Percentiles rank a stretch among this genome's conserved stretches.
Evolutionary conservation across 2,329 filamentous ascomycete species (phyloP).

Genomic region (Xylaria sp.): DNA sequence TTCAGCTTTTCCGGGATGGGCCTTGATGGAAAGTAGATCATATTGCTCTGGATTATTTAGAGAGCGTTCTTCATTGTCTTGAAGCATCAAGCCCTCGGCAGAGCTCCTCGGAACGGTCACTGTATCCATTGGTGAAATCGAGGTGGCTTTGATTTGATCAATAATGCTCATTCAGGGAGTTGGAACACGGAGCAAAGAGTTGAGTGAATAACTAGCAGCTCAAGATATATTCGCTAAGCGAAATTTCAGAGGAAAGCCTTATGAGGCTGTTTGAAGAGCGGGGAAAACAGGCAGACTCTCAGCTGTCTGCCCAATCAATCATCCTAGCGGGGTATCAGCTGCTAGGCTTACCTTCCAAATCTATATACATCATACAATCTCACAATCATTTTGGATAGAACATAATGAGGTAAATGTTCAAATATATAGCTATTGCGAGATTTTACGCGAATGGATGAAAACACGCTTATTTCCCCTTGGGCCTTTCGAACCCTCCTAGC

Average conservation of each 20-base stretch:
- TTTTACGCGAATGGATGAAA: neutral
- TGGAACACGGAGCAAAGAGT: neutral
- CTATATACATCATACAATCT: neutral
- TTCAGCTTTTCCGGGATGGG: constrained; percentile 45
- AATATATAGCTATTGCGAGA: neutral
- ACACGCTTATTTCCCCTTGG: too few relatives aligned
- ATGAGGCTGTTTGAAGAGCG: neutral
- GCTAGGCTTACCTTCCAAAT: neutral
- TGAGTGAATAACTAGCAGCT: neutral
- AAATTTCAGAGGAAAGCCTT: neutral
- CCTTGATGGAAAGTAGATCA: neutral
- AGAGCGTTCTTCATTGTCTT: too few relatives aligned
- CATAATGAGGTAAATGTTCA: too few relatives aligned
- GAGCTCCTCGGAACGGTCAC: too few relatives aligned
- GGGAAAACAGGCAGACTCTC: neutral
- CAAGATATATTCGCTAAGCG: neutral
- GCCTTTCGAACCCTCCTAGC: neutral
- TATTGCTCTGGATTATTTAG: too few relatives aligned
- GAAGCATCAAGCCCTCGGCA: too few relatives aligned
- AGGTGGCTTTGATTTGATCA: neutral
- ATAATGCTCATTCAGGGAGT: neutral
- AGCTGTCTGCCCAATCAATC: neutral
- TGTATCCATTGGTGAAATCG: neutral
- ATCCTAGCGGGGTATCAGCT: neutral
- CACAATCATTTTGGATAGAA: too few relatives aligned